Evolutionary conservation across 1,284 basidiomycete species (phyloP), one percentile per base, ranked within the genome.

Genomic region (Pyrrhoderma noxium): DNA sequence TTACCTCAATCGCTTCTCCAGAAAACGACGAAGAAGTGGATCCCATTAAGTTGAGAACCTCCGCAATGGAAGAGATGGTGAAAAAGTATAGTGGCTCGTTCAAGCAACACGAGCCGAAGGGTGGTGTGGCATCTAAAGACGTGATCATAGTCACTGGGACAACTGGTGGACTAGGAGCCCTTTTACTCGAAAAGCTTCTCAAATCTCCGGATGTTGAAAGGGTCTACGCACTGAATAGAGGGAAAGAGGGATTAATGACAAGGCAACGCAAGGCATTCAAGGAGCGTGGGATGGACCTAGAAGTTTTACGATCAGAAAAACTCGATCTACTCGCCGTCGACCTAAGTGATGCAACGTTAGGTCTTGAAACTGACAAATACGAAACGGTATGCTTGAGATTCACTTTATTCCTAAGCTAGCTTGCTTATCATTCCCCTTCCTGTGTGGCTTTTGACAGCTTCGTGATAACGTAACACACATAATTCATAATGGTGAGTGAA

Each of bases 91-190:
- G 56, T 35, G 27, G 42, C 18, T 48, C 54, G 9, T 66, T 69
- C 50, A 31, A 31, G 11, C 19, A 23, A n/a, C 65, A 59, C 39
- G 21, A 49, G 7, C 49, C 52, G n/a, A 11, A 36, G 4, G 23
- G 36, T 21, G 42, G 53, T 44, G 16, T 42, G 5, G 25, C 34
- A 3, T 38, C 27, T 13, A 13, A 36, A 14, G 62, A 65, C 18
- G 56, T 60, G 4, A 61, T 68, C n/a, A 47, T 70, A 18, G 46
- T 71, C 3, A 70, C 69, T 0, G 70, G 70, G 5, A 65, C 65
- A 3, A 70, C 69, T 0, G 68, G 70, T 2, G 57, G 61, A 2
- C 55, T 70, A 0, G 70, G 69, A 2, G 59, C 62, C 2, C 58
- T 62, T 27, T 49, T 67, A 2, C 60, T 71, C 3, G 58, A 60